Evolutionary conservation across 495 filamentous ascomycete genomes (phyloP), one percentile per base, ranked within the genome.

Genomic region (Aspergillus ellipticus): DNA sequence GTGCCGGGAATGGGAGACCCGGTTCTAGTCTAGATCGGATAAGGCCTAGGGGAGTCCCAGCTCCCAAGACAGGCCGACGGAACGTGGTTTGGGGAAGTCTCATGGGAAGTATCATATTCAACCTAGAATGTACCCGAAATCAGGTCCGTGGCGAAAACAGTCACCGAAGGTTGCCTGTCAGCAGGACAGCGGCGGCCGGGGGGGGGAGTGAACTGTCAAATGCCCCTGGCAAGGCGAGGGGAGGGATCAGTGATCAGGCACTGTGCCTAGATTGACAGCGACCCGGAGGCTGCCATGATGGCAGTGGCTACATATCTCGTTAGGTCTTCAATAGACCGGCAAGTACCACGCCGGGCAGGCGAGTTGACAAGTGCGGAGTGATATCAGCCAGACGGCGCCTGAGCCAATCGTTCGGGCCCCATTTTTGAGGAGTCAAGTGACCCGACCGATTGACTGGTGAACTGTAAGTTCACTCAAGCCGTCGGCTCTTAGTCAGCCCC

Each of bases 361-460:
- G 22, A 29, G 22, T 42, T 35, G 54, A 42, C 54, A 56, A 51
- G 47, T 45, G 54, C 42, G 50, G 55, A 57, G 60, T 55, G 60
- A 59, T 59, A 57, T 55, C 59, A 60, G 53, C 55, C 54, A 46
- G 41, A 54, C 26, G 8, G 17, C 28, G 49, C 37, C 42, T 17
- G 26, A 26, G 45, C 62, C 62, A 64, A 64, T 64, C 57, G 58
- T 57, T 59, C 46, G 8, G 54, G 58, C 21, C 50, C 58, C 62
- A 56, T 55, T 57, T 64, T 64, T 61, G 41, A 53, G 58, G 56
- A 60, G 61, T 64, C 62, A 61, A 61, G 55, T 64, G 62, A 64
- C 62, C 52, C 56, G 55, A 47, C 42, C 45, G 56, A 56, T 37
- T 53, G 51, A 46, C 47, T 31, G 16, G 42, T 35, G 41, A 56